These are phyloP conservation scores for Coemansia sp. DNA, from an alignment of 192 early-diverging fungal genomes.

Conservation along the genomic window DNA sequence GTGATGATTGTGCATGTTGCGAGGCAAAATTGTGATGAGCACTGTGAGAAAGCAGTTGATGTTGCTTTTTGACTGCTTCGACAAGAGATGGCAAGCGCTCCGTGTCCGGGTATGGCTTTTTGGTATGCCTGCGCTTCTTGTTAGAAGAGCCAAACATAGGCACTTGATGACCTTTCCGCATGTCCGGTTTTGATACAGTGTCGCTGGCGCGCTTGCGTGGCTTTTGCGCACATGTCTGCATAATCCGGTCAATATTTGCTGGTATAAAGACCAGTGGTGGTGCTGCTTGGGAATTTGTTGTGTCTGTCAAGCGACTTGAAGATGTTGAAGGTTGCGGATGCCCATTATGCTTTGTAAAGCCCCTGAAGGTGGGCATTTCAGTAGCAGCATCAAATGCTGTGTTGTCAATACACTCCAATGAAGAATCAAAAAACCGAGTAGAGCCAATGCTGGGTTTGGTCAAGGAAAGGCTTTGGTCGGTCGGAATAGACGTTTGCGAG, in stretches of 20 bases:
- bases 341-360: background rate
- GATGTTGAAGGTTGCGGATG: background rate
- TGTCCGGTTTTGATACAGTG: background rate
- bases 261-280: constrained; percentile 16
- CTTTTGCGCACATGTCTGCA: constrained; percentile 11
- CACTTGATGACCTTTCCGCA: background rate
- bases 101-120: background rate
- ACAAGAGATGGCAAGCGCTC: background rate
- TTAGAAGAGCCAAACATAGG: background rate
- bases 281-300: background rate
- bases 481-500: too few species aligned
- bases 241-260: constrained; percentile 20
- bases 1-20: background rate
- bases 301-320: background rate
- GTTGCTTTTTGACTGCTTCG: background rate
- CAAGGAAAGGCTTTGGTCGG: too few species aligned
- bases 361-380: too few species aligned
- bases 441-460: too few species aligned
- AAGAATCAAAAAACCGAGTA: too few species aligned
- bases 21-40: background rate
- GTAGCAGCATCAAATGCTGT: too few species aligned
- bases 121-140: background rate
- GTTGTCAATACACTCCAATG: too few species aligned
- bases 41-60: background rate
- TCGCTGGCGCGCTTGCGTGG: constrained; percentile 4